Percentiles rank a stretch among this genome's conserved stretches.
These are phyloP conservation scores for Fusarium stilboides DNA, from an alignment of 2,329 filamentous ascomycete species.

Conservation along the genomic window DNA sequence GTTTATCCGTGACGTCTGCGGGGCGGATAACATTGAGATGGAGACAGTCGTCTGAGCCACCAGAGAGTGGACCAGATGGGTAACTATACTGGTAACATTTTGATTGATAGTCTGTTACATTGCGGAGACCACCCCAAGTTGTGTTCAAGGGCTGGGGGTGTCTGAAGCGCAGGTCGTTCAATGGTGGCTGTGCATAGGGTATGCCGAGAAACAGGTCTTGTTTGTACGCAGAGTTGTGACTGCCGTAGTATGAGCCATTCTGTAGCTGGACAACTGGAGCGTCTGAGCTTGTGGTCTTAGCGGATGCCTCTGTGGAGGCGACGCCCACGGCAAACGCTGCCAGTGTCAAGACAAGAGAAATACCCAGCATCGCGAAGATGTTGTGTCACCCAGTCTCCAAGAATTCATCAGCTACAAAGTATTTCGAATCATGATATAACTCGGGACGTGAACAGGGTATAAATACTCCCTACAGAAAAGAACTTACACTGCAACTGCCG, in stretches of 20 bases:
- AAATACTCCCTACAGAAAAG: constrained; percentile 1
- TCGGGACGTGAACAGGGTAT: background rate
- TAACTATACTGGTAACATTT: constrained; percentile 36
- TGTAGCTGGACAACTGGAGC: constrained; percentile 16
- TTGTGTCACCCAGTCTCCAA: background rate
- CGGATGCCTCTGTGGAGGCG: background rate
- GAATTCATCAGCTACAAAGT: no score
- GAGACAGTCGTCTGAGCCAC: constrained; percentile 36
- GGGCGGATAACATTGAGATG: constrained; percentile 34
- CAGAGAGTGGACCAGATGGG: constrained; percentile 13
- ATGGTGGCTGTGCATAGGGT: constrained; percentile 35
- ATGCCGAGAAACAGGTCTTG: constrained; percentile 39
- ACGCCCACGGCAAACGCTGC: background rate
- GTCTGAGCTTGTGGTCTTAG: background rate
- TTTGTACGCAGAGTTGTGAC: constrained; percentile 16
- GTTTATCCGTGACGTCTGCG: background rate
- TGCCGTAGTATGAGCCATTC: constrained; percentile 39
- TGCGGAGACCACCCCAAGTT: constrained; percentile 25
- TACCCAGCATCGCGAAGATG: constrained; percentile 9
- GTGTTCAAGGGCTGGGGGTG: constrained; percentile 29
- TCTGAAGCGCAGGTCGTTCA: constrained; percentile 33
- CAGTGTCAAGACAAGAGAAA: background rate
- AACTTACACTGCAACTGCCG: background rate
- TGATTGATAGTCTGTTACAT: constrained; percentile 34
- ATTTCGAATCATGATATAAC: background rate